These are phyloP conservation scores for Aspergillus calidoustus DNA, from an alignment of 2,329 filamentous ascomycete species.

Conservation along the genomic window DNA sequence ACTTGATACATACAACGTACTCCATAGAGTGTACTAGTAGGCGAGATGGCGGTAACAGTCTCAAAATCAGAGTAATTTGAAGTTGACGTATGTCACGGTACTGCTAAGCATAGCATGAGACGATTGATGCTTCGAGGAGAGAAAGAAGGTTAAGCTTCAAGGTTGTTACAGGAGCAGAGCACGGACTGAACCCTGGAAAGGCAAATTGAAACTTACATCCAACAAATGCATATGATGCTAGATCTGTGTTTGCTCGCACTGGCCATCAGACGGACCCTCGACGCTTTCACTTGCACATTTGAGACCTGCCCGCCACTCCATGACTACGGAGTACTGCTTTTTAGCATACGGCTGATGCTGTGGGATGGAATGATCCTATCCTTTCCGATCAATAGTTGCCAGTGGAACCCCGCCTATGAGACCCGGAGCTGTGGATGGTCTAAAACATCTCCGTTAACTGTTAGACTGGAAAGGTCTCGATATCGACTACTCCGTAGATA, in stretches of 20 bases:
- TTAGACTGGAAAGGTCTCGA: constrained; percentile 4
- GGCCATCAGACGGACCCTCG: constrained; percentile 1
- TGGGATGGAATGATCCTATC: constrained; percentile 1
- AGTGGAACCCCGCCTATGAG: constrained; percentile 24
- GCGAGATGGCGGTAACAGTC: constrained; percentile 14
- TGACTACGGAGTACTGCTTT: too few species aligned
- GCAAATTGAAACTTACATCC: background rate
- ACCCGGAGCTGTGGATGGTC: constrained; percentile 30
- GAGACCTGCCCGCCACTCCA: background rate
- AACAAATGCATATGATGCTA: background rate
- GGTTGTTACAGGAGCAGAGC: background rate
- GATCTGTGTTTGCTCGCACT: constrained; percentile 2
- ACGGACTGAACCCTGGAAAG: background rate
- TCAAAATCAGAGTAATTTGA: background rate
- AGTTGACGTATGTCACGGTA: background rate
- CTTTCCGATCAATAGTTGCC: constrained; percentile 16
- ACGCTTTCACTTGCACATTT: background rate
- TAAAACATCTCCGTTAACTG: constrained; percentile 25
- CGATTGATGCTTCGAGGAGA: background rate
- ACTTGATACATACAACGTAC: background rate
- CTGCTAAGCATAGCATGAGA: background rate
- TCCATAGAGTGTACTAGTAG: background rate
- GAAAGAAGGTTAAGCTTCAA: background rate
- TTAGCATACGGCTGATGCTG: background rate
- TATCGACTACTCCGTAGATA: constrained; percentile 17